Evolutionary conservation across 75 land plant species (phyloP), one percentile per base, ranked within the genome.

Genomic region (Pinus tabuliformis): DNA sequence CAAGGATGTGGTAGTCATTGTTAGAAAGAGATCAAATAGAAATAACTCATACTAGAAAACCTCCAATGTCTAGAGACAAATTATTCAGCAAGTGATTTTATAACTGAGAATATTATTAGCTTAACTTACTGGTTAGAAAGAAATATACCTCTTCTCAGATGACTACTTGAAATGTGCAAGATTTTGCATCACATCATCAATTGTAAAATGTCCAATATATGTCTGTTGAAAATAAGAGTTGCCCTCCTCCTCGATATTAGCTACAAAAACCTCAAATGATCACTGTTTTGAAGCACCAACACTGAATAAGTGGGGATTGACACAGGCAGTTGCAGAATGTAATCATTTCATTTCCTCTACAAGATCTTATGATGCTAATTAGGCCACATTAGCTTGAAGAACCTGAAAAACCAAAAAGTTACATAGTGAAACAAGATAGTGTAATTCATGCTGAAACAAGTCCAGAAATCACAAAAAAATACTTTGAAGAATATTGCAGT

Each of bases 211-310:
- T n/a, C n/a, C n/a, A n/a, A n/a, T n/a, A 79, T 92, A 96, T 75
- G 90, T 88, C 60, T 84, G 83, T 39, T 92, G 91, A 80, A 96
- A 94, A 77, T 96, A 96, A 18, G 86, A 79, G 66, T 96, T 96
- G 64, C 95, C 90, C 80, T 90, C 97, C 71, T 90, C 79, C 73
- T 96, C 97, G 66, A 96, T 83, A 74, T 92, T 95, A 62, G 83
- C 85, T 22, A 81, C 73, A 72, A 78, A 86, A 49, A 65, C 79
- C 59, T 89, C 99, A 66, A 88, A 37, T n/a, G 77, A 6, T 73
- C 84, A 20, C 58, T 88, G 80, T 15, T 84, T 90, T 54, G 83
- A 9, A 75, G 84, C 76, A n/a, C n/a, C 91, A 58, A 65, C 87
- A 82, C 81, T 84, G 6, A 86, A 80, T 18, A 78, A 70, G 13